A percentile compares a stretch with the other conserved stretches of the same genome.
phyloP scores from a whole-genome alignment of 2,329 filamentous ascomycete genomes.

The Xylariaceae sp. region DNA sequence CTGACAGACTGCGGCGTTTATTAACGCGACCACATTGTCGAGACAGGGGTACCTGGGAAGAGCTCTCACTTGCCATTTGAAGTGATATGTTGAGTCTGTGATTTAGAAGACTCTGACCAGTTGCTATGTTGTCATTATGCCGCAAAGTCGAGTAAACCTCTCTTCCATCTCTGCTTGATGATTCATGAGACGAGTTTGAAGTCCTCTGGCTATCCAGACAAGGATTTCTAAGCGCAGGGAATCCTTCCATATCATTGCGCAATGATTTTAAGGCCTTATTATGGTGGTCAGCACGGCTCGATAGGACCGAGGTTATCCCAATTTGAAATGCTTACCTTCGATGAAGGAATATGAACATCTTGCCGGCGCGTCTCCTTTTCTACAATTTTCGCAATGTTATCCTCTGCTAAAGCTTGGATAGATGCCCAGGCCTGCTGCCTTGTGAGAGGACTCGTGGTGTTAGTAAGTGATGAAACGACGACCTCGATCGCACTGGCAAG shows the following conservation, averaged over 20 bases:
- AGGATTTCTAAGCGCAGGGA: not conserved
- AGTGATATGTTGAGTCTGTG: constrained; percentile 16
- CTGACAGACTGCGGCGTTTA: not conserved
- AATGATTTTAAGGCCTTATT: not conserved
- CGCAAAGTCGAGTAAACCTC: not conserved
- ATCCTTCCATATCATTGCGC: not conserved
- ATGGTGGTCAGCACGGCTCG: constrained; percentile 7
- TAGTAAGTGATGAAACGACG: constrained; percentile 1
- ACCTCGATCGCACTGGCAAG: constrained; percentile 9
- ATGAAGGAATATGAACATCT: not conserved
- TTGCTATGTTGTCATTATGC: not conserved
- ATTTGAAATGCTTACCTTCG: constrained; percentile 6
- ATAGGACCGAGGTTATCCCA: not conserved
- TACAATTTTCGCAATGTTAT: constrained; percentile 8
- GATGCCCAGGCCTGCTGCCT: constrained; percentile 6
- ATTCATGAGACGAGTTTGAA: not conserved
- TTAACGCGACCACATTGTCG: not conserved
- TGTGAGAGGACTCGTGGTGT: not conserved
- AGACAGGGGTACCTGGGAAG: not conserved
- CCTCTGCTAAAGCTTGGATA: constrained; percentile 7
- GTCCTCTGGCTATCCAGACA: not conserved
- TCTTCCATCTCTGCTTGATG: not conserved
- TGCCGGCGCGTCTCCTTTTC: not conserved
- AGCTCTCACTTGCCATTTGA: not conserved
- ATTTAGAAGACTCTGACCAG: not conserved